Conservation (phyloP, 352 stramenopile genomes). For the Globisporangium rhizosaccharum region DNA sequence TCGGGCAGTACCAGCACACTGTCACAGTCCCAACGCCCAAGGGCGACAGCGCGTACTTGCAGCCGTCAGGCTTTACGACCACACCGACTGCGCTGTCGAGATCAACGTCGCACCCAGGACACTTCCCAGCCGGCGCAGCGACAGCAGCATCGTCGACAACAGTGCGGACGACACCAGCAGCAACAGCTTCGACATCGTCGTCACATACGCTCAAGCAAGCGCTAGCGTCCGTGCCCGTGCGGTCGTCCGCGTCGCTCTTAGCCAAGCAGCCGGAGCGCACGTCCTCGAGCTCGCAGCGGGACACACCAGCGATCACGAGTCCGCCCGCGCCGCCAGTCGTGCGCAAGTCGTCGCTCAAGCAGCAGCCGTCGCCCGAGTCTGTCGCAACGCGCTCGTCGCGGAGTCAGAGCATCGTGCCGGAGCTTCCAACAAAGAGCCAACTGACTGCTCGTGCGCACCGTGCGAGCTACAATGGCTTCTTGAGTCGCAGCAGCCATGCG, state of each 20-base stretch:
- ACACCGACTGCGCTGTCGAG: conserved; percentile 11
- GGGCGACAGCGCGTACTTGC: conserved; percentile 7
- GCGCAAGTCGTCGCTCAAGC: conserved; percentile 10
- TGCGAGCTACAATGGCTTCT: conserved; percentile 5
- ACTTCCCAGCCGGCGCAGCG: conserved; percentile 2
- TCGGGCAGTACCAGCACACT: background rate
- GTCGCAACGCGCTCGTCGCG: conserved; percentile 2
- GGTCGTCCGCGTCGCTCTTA: too few relatives aligned
- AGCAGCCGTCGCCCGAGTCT: background rate
- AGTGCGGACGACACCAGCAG: background rate
- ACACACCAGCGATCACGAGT: background rate
- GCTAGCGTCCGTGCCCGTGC: too few relatives aligned
- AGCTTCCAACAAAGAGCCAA: conserved; percentile 11
- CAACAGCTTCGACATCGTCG: background rate
- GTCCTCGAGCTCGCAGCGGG: background rate
- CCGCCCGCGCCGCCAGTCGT: background rate
- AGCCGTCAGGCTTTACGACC: conserved; percentile 5
- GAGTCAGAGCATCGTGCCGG: conserved; percentile 13
- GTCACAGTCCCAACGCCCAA: conserved; percentile 6
- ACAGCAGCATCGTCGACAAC: background rate
- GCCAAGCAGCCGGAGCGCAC: background rate
- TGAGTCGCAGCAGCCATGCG: background rate
- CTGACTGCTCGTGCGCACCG: conserved; percentile 5
- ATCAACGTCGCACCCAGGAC: conserved; percentile 11
- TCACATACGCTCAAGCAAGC: too few relatives aligned